Evolutionary conservation across 495 filamentous ascomycete genomes (phyloP).

Genomic region (Aspergillus nanangensis): DNA sequence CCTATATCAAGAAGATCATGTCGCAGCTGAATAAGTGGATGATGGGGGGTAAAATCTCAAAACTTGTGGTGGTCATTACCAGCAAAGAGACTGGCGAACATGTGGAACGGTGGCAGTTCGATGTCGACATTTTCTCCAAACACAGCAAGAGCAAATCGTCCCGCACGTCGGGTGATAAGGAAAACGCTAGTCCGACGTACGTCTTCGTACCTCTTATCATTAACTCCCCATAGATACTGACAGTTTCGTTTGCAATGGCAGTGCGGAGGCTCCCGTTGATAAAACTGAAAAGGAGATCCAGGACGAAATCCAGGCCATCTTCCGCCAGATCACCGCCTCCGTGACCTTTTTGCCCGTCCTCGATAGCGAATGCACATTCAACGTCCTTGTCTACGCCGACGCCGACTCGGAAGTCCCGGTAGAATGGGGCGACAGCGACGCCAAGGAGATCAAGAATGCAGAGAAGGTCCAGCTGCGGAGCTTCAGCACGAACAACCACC

Average conservation of each 20-base stretch:
- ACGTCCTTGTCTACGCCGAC: conserved; percentile 96
- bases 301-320: conserved; percentile 88
- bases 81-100: conserved; percentile 95
- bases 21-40: conserved; percentile 95
- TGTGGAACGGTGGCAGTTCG: conserved; percentile 97
- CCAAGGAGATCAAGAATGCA: conserved; percentile 93
- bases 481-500: conserved; percentile 90
- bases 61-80: conserved; percentile 93
- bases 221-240: background rate
- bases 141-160: conserved; percentile 46
- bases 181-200: conserved; percentile 57
- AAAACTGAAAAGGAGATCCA: conserved; percentile 95
- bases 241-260: conserved; percentile 13
- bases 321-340: conserved; percentile 95
- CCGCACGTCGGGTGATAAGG: conserved; percentile 51
- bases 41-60: conserved; percentile 90
- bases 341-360: conserved; percentile 96
- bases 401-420: conserved; percentile 95
- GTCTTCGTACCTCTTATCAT: conserved; percentile 11
- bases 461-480: conserved; percentile 94
- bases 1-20: conserved; percentile 99
- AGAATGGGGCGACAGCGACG: conserved; percentile 98
- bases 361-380: conserved; percentile 93
- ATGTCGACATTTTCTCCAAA: conserved; percentile 75
- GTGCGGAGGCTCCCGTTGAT: conserved; percentile 41